Percentiles rank a stretch among this genome's conserved stretches.
These are phyloP conservation scores for Penicillium corylophilum DNA, from an alignment of 2,329 filamentous ascomycete species.

Conservation along the genomic window DNA sequence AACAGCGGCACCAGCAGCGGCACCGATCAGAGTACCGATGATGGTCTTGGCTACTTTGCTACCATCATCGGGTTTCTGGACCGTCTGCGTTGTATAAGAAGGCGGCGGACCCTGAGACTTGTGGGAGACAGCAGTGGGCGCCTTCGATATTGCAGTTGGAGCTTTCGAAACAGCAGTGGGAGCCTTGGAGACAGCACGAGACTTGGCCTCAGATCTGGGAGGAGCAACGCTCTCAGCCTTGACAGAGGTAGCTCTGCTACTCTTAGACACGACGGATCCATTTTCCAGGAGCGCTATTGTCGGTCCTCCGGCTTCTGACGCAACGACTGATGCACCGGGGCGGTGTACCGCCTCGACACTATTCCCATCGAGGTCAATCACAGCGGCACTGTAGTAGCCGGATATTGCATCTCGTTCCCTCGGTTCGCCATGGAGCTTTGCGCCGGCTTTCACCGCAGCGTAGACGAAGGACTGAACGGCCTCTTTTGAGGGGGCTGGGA, in stretches of 20 bases:
- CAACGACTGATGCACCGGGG: constrained; percentile 27
- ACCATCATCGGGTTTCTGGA: constrained; percentile 41
- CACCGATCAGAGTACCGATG: constrained; percentile 74
- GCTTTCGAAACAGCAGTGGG: constrained; percentile 29
- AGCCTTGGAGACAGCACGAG: constrained; percentile 28
- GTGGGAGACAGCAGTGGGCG: constrained; percentile 23
- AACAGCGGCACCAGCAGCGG: constrained; percentile 72
- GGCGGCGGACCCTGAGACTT: constrained; percentile 23
- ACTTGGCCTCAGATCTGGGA: constrained; percentile 30
- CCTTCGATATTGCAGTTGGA: constrained; percentile 23
- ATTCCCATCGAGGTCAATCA: constrained; percentile 80
- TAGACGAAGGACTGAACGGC: constrained; percentile 72
- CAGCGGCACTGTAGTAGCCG: constrained; percentile 61
- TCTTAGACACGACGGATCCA: constrained; percentile 40
- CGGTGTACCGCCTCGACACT: constrained; percentile 74
- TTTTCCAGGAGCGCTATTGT: constrained; percentile 39
- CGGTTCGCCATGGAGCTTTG: constrained; percentile 58
- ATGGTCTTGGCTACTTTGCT: constrained; percentile 59
- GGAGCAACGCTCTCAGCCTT: constrained; percentile 31
- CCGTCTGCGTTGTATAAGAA: constrained; percentile 26
- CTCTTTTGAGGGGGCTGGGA: constrained; percentile 65
- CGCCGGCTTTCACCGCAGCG: constrained; percentile 65
- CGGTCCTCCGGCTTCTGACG: constrained; percentile 30
- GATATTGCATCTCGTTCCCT: constrained; percentile 53
- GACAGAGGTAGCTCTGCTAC: constrained; percentile 26